Evolutionary conservation across 1,284 basidiomycete species (phyloP).

Genomic region (Ustilago lituana): DNA sequence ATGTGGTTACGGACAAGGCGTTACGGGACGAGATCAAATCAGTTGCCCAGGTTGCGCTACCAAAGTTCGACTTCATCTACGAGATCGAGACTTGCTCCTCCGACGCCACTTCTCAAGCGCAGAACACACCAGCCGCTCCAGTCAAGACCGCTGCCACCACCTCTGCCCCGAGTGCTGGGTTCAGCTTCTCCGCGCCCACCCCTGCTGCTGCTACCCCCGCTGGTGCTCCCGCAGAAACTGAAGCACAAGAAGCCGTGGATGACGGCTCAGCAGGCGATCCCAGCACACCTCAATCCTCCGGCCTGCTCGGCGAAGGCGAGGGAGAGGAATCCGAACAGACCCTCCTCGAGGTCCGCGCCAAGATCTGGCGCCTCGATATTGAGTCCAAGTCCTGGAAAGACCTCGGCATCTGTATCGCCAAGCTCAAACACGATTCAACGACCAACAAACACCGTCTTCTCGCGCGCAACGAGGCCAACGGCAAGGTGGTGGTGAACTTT

Average conservation of each 20-base stretch:
- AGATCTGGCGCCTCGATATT: constrained; percentile 58
- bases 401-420: constrained; percentile 56
- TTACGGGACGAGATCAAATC: constrained; percentile 39
- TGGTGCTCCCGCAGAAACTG: no score
- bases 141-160: neutral
- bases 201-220: constrained; percentile 1
- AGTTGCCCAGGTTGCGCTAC: constrained; percentile 30
- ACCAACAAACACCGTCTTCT: constrained; percentile 50
- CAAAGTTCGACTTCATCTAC: constrained; percentile 39
- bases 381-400: constrained; percentile 54
- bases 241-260: constrained; percentile 1
- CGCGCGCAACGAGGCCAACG: constrained; percentile 61
- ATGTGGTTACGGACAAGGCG: constrained; percentile 6
- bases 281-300: constrained; percentile 21
- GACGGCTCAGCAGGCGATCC: constrained; percentile 8
- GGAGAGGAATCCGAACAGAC: constrained; percentile 60
- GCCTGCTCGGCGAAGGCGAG: constrained; percentile 54
- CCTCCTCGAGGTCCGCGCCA: constrained; percentile 50
- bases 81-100: constrained; percentile 18
- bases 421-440: constrained; percentile 51
- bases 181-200: constrained; percentile 19
- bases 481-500: constrained; percentile 61
- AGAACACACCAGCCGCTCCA: neutral
- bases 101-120: neutral
- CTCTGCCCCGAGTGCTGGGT: constrained; percentile 8